Base-by-base conservation (phyloP, 2,329 filamentous ascomycete genomes). In the Exophiala lecanii-corni region DNA sequence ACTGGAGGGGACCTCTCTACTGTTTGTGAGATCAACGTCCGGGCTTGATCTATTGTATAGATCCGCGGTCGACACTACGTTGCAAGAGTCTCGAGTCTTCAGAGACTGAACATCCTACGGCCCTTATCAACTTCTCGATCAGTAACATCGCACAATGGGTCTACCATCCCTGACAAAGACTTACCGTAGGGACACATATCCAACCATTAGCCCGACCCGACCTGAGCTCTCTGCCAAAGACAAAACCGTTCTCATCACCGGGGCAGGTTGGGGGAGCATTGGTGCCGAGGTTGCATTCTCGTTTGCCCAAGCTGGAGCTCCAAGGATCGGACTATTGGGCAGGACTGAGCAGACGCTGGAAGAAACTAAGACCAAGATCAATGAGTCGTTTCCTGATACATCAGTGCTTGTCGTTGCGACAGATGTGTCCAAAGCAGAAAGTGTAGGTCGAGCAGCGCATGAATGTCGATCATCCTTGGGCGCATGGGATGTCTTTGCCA, bases 291-390 rank as follows among this genome's bases (percentile, higher is more conserved):
- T 71, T 3, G 76, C 75, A 1, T 52, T 74, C 12, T 70, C 74
- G 7, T 81, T 72, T 51, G 78, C 76, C 13, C 63, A 62, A 51
- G 76, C 77, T 2, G 73, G 74, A 3, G 72, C 70, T 5, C 39
- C 57, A 2, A 56, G 51, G 1, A 57, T 74, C 18, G 61, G 66
- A 7, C 57, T 76, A 28, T 44, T 65, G 1, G 67, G 62, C 5
- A 68, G 71, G 5, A 63, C 62, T 2, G 23, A 51, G 0, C 51
- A 55, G 4, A 54, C 55, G 1, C 58, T 71, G 12, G 45, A 62
- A 2, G 45, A 53, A 1, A 59, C 59, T 6, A 55, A 55, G 31
- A 26, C 43, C 10, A 33, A 21, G 4, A 45, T 62, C 25, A 25
- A n/a, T 5, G 15, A 44, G 12, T 33, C 40, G 16, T 46, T 25